Conservation (phyloP, 116 monocot species). For the Trichopus zeylanicus region DNA sequence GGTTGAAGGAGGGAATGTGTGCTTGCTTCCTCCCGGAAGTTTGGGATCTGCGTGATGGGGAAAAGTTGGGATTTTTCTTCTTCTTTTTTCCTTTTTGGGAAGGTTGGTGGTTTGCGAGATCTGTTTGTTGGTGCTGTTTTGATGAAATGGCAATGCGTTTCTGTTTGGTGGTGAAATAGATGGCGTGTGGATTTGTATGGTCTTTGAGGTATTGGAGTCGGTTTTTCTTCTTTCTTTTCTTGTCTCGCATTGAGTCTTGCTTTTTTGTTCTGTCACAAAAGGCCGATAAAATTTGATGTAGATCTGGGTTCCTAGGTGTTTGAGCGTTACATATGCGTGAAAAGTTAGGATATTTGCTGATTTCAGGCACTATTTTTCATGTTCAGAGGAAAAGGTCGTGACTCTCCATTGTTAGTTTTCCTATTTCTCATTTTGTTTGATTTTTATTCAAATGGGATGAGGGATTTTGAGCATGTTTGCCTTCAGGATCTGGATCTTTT, state of each 20-base stretch:
- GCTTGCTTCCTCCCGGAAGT: neutral
- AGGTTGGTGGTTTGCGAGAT: neutral
- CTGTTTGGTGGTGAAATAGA: no score
- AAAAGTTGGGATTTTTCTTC: slow-evolving; percentile 1
- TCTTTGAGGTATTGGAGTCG: neutral
- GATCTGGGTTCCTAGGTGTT: no score
- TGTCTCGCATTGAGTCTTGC: no score
- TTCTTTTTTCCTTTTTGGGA: neutral
- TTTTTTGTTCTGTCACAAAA: no score
- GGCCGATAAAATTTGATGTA: no score
- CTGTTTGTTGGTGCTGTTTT: slow-evolving; percentile 4
- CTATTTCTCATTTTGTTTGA: neutral
- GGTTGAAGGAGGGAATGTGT: neutral
- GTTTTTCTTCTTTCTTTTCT: neutral
- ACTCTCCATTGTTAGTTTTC: no score
- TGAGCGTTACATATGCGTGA: no score
- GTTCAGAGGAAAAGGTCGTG: no score
- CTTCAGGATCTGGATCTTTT: neutral
- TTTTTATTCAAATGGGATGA: neutral
- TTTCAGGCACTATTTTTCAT: no score
- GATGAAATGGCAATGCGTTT: slow-evolving; percentile 6
- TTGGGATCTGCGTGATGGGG: neutral
- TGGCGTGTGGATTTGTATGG: neutral
- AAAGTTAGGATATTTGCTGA: no score
- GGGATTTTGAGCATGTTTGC: neutral